Percentiles rank a stretch among this genome's conserved stretches.
These are phyloP conservation scores for Waltiozyma sp. DNA, from an alignment of 1,139 yeast species.

Conservation along the genomic window DNA sequence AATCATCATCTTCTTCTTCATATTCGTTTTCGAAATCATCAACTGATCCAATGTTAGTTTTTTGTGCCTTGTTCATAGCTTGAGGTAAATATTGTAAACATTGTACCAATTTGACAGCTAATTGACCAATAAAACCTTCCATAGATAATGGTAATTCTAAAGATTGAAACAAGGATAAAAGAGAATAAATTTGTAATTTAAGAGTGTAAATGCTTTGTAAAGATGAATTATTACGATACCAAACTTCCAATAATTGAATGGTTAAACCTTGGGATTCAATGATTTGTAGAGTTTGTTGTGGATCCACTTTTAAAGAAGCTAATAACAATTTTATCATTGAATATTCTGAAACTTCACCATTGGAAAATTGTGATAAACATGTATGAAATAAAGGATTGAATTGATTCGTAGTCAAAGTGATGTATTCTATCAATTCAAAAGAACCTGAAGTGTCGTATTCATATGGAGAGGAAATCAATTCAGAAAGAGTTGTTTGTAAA, in stretches of 20 bases:
- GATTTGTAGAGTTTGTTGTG: slow-evolving; percentile 41
- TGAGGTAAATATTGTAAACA: slow-evolving; percentile 52
- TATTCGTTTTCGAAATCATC: slow-evolving; percentile 19
- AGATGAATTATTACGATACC: slow-evolving; percentile 49
- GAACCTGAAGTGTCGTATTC: slow-evolving; percentile 15
- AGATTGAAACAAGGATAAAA: slow-evolving; percentile 35
- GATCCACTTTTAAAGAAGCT: slow-evolving; percentile 56
- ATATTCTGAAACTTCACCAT: slow-evolving; percentile 23
- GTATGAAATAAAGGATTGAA: slow-evolving; percentile 7
- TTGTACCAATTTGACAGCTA: slow-evolving; percentile 34
- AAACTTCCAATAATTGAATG: slow-evolving; percentile 41
- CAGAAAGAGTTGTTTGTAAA: slow-evolving; percentile 19
- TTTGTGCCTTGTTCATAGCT: slow-evolving; percentile 59
- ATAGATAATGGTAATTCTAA: slow-evolving; percentile 27
- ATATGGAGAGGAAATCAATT: slow-evolving; percentile 16
- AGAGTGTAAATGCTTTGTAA: slow-evolving; percentile 68
- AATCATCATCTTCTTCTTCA: slow-evolving; percentile 38
- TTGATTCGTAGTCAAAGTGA: slow-evolving; percentile 10
- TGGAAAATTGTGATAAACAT: slow-evolving; percentile 1
- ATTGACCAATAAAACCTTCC: slow-evolving; percentile 22
- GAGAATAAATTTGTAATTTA: slow-evolving; percentile 60
- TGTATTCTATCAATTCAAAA: slow-evolving; percentile 15
- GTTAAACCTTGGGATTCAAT: slow-evolving; percentile 40
- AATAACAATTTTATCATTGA: slow-evolving; percentile 48
- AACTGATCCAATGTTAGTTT: slow-evolving; percentile 20